Conservation (phyloP, 2,329 filamentous ascomycete genomes). For the Sporothrix curviconia region DNA sequence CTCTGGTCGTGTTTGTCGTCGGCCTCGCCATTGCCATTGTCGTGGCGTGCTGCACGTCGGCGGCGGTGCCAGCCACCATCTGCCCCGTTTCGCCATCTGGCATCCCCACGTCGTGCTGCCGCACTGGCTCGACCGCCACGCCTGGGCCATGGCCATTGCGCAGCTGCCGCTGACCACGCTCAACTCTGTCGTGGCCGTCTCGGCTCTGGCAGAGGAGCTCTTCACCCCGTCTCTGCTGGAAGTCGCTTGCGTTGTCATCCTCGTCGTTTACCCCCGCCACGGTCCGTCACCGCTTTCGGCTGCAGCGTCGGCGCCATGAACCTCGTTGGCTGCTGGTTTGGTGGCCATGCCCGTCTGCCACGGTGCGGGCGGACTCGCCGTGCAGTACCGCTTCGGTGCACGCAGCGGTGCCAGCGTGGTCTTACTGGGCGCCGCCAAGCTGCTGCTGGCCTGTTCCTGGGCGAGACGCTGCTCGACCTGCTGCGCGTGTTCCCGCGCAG, state of each 20-base stretch:
- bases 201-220: conserved; percentile 70
- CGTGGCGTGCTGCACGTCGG: conserved; percentile 23
- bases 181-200: conserved; percentile 86
- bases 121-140: conserved; percentile 31
- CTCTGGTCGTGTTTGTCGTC: conserved; percentile 62
- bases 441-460: conserved; percentile 71
- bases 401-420: conserved; percentile 80
- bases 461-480: conserved; percentile 64
- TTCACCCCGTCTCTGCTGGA: conserved; percentile 43
- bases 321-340: conserved; percentile 79
- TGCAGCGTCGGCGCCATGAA: conserved; percentile 81
- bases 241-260: conserved; percentile 38
- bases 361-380: conserved; percentile 83
- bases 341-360: conserved; percentile 94
- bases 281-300: conserved; percentile 68
- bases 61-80: conserved; percentile 21
- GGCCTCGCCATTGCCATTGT: conserved; percentile 58
- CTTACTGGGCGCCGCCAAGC: conserved; percentile 68
- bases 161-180: conserved; percentile 87
- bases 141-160: conserved; percentile 60
- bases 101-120: conserved; percentile 47
- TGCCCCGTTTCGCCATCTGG: conserved; percentile 56
- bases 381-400: conserved; percentile 85
- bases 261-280: conserved; percentile 33
- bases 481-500: conserved; percentile 67